These are phyloP conservation scores for Chalciporus sp. DNA, from an alignment of 1,284 basidiomycete species.

Conservation along the genomic window DNA sequence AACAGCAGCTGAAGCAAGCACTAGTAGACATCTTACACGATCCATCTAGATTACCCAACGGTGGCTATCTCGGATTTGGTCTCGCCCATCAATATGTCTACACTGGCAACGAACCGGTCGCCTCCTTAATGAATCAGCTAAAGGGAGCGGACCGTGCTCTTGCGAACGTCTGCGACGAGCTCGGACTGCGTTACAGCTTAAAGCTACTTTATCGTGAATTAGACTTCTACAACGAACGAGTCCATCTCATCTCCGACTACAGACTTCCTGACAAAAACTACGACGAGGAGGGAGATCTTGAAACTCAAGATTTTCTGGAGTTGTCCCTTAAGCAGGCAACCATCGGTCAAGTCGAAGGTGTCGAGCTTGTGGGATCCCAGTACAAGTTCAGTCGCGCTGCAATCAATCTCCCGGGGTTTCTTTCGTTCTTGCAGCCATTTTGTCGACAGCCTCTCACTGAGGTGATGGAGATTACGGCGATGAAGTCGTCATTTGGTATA, in stretches of 20 bases:
- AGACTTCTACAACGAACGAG: neutral
- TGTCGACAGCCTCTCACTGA: no score
- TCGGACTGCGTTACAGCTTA: neutral
- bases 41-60: conserved; percentile 24
- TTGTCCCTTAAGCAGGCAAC: conserved; percentile 9
- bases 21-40: conserved; percentile 18
- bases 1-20: conserved; percentile 6
- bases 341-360: conserved; percentile 15
- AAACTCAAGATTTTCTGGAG: no score
- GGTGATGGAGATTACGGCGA: no score
- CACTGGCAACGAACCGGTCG: neutral
- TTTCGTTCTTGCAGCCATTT: no score
- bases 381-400: no score
- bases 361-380: neutral
- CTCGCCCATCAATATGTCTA: neutral
- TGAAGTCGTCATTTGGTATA: no score
- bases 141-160: neutral
- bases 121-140: neutral
- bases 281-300: no score
- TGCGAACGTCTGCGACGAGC: neutral
- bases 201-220: no score
- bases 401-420: no score
- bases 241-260: neutral
- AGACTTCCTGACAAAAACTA: neutral
- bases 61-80: conserved; percentile 37